Evolutionary conservation across 257 asterid species (phyloP).

Genomic region (Petrea volubilis): DNA sequence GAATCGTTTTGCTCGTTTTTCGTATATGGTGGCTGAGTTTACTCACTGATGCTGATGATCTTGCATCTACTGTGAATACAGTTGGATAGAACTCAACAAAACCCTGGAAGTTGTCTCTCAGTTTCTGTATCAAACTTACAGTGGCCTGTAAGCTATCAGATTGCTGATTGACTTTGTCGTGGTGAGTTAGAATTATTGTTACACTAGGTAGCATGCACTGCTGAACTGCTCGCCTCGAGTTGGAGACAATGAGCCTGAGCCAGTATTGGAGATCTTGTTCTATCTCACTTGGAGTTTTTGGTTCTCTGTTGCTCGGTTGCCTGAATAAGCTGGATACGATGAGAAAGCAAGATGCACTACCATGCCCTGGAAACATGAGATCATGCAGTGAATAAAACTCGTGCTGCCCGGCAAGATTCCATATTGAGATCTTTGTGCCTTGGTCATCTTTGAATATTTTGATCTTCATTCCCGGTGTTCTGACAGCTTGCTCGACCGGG

Average conservation of each 20-base stretch:
- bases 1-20: constrained; percentile 54
- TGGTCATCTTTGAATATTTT: constrained; percentile 63
- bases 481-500: constrained; percentile 76
- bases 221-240: constrained; percentile 65
- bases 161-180: constrained; percentile 59
- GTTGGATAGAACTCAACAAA: constrained; percentile 74
- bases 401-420: constrained; percentile 85
- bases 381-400: constrained; percentile 67
- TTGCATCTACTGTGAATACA: constrained; percentile 86
- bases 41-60: constrained; percentile 80
- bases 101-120: constrained; percentile 64
- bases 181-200: constrained; percentile 78
- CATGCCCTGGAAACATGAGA: constrained; percentile 82
- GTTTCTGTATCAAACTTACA: constrained; percentile 44
- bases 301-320: constrained; percentile 64
- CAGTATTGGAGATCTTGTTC: constrained; percentile 84
- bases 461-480: constrained; percentile 60
- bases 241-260: constrained; percentile 76
- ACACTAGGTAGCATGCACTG: constrained; percentile 82
- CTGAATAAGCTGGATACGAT: constrained; percentile 61
- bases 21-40: constrained; percentile 66
- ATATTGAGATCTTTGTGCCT: constrained; percentile 66
- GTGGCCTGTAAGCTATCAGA: constrained; percentile 47
- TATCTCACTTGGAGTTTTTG: constrained; percentile 47
- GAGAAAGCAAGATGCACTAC: constrained; percentile 68